Evolutionary conservation across 2,329 filamentous ascomycete species (phyloP).

Genomic region (Trichoderma gracile): DNA sequence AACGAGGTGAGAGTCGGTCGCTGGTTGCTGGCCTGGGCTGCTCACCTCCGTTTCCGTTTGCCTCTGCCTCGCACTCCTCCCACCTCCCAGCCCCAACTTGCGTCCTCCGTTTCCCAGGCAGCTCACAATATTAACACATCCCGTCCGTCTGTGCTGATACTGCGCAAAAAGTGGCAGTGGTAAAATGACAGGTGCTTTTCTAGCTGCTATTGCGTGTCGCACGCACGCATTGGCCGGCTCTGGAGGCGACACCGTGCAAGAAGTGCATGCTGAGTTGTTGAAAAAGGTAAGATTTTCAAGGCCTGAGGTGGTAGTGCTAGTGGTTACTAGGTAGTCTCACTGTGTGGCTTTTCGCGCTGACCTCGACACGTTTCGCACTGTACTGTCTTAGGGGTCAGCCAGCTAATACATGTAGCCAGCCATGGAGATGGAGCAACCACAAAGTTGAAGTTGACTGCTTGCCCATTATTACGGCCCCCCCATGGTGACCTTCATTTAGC

Average conservation of each 20-base stretch:
- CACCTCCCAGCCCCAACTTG: neutral
- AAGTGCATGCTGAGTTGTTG: no score
- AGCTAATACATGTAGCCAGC: no score
- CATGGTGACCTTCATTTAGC: conserved; percentile 15
- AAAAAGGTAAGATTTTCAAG: no score
- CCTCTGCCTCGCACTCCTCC: conserved; percentile 5
- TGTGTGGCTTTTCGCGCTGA: no score
- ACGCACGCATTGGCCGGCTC: no score
- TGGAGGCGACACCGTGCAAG: no score
- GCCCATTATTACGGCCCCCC: neutral
- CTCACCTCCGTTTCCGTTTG: conserved; percentile 4
- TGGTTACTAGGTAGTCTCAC: no score
- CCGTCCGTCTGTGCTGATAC: neutral
- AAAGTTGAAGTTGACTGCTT: neutral
- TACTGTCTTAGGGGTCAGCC: no score
- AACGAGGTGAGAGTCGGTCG: conserved; percentile 17
- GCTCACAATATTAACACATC: neutral
- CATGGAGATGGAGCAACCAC: no score
- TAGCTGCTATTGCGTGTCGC: neutral
- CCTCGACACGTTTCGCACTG: no score
- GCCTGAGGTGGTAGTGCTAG: no score
- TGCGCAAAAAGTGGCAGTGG: conserved; percentile 10
- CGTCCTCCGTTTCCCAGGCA: no score
- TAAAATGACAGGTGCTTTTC: neutral
- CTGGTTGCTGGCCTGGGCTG: neutral